Evolutionary conservation across 2,329 filamentous ascomycete species (phyloP).

Genomic region (Diaporthe sp.): DNA sequence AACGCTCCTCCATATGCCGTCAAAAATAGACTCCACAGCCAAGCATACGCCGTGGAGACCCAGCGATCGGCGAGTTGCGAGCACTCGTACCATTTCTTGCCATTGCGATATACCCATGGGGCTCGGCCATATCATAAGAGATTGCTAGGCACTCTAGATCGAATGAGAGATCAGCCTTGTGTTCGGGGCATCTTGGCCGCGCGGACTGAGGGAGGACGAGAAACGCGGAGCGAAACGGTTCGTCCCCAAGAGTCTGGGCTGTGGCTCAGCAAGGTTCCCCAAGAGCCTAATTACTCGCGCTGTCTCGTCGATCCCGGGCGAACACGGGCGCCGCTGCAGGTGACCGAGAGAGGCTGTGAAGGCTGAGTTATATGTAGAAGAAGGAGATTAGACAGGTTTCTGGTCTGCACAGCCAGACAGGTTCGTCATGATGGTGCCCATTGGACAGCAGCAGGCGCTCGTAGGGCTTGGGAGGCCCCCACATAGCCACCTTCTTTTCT

Average conservation of each 20-base stretch:
- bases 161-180: constrained; percentile 3
- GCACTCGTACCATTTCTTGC: constrained; percentile 20
- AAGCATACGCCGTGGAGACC: constrained; percentile 13
- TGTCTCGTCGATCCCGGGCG: constrained; percentile 16
- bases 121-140: constrained; percentile 12
- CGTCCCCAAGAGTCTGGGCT: constrained; percentile 30
- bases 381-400: not conserved
- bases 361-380: constrained; percentile 7
- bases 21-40: constrained; percentile 29
- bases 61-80: constrained; percentile 12
- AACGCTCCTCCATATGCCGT: not conserved
- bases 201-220: constrained; percentile 10
- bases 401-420: not conserved
- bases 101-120: constrained; percentile 10
- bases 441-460: not conserved
- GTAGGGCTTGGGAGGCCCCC: constrained; percentile 1
- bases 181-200: constrained; percentile 17
- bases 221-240: constrained; percentile 35
- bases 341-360: constrained; percentile 16
- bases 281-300: constrained; percentile 9
- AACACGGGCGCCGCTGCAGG: constrained; percentile 16
- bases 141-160: not conserved
- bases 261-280: constrained; percentile 25
- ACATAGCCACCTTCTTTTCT: not conserved
- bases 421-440: not conserved